These are phyloP conservation scores for Lagenaria siceraria DNA, from an alignment of 306 rosid species.

Conservation along the genomic window DNA sequence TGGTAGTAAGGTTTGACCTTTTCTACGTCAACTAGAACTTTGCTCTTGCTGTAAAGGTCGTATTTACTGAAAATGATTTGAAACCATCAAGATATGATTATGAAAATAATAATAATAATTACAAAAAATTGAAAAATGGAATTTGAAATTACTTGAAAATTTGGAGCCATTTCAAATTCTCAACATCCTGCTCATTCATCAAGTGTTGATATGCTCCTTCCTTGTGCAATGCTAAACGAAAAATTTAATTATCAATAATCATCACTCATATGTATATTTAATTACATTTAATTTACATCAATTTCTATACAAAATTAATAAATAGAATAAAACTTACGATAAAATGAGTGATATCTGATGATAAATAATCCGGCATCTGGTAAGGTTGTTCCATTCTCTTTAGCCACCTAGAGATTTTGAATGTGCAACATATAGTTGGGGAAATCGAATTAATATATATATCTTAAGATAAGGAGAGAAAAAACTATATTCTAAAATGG, in stretches of 20 bases:
- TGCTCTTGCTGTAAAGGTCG: background rate
- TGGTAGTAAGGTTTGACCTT: background rate
- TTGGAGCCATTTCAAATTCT: conserved; percentile 52
- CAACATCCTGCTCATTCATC: conserved; percentile 41
- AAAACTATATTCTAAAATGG: background rate
- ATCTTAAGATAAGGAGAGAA: background rate
- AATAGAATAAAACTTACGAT: conserved; percentile 23
- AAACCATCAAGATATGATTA: background rate
- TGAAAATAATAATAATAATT: background rate
- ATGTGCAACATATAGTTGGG: background rate
- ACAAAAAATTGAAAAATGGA: background rate
- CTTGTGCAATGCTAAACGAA: conserved; percentile 35
- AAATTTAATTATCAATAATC: background rate
- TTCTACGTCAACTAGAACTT: background rate
- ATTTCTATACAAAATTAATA: background rate
- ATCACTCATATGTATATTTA: background rate
- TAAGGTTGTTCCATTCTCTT: conserved; percentile 35
- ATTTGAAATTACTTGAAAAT: conserved; percentile 29
- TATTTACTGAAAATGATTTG: background rate
- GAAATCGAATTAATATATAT: background rate
- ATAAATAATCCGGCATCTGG: conserved; percentile 47
- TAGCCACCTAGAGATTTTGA: conserved; percentile 33
- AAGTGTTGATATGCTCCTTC: conserved; percentile 42
- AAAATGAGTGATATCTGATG: conserved; percentile 49
- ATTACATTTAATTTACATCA: background rate